phyloP scores from a whole-genome alignment of 1,139 yeast species.

The Geotrichum europaeum region DNA sequence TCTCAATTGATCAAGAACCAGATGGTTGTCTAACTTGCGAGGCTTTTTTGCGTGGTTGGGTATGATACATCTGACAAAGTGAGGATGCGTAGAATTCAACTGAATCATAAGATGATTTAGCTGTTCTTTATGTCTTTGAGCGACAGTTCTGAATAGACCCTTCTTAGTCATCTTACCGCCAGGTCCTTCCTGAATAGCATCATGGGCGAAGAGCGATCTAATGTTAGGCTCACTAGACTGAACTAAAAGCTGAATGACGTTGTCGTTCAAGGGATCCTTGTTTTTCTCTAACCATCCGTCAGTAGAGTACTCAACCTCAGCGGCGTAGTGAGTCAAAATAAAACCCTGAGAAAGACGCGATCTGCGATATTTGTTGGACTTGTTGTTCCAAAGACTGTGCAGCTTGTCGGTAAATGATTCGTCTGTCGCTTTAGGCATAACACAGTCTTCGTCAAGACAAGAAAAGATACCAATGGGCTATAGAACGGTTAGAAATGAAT shows the following conservation, averaged over 20 bases:
- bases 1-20: constrained; percentile 83
- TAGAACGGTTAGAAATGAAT: neutral
- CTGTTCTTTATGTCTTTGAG: constrained; percentile 72
- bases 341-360: constrained; percentile 57
- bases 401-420: constrained; percentile 76
- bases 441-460: constrained; percentile 88
- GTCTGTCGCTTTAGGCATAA: constrained; percentile 87
- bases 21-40: constrained; percentile 59
- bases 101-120: constrained; percentile 65
- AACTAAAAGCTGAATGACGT: constrained; percentile 53
- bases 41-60: constrained; percentile 80
- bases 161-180: constrained; percentile 28
- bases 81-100: constrained; percentile 80
- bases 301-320: constrained; percentile 84
- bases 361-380: constrained; percentile 56
- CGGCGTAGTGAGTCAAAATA: constrained; percentile 87
- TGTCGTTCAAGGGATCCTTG: constrained; percentile 85
- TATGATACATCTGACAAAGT: constrained; percentile 90
- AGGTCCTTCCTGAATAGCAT: constrained; percentile 20
- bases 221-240: constrained; percentile 53
- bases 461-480: constrained; percentile 82
- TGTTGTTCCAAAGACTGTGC: constrained; percentile 55
- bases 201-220: constrained; percentile 39
- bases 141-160: constrained; percentile 69
- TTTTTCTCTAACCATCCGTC: constrained; percentile 94